Evolutionary conservation across 1,284 basidiomycete genomes (phyloP), one percentile per base, ranked within the genome.

Genomic region (Irpex rosettiformis): DNA sequence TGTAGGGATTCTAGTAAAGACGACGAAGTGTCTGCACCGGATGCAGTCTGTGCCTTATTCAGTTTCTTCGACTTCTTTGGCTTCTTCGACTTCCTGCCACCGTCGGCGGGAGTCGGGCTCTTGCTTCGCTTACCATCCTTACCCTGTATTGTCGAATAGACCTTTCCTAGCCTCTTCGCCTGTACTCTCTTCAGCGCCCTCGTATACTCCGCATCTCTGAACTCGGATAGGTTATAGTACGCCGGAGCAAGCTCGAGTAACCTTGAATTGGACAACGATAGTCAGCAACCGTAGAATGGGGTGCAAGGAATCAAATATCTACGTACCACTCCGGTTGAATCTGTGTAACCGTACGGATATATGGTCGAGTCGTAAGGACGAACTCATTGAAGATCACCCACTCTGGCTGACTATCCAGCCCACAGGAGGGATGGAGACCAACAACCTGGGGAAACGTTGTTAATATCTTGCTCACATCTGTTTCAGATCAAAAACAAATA

Each of bases 351-450:
- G 93, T 97, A 42, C 96, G 87, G 67, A 99, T 96, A 68, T 91
- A 98, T 60, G 88, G 85, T 60, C 84, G 77, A 7, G 94, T 94
- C 11, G 96, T 99, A 62, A 98, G 77, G 27, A 98, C 94, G 70
- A 99, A 99, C 73, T 97, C 97, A 72, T 99, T 97, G 81, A 97
- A 99, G 43, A 98, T 74, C 16, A 98, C 94, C 93, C 95, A 99
- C 68, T 98, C 96, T 0, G 96, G 95, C 58, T 89, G 89, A 16
- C 86, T 86, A 65, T 97, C 93, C 52, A 99, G 77, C 25, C 96
- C 94, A 63, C 94, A 96, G 4, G 91, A 93, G 4, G 96, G 93
- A 72, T 99, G 96, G n/a, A 98, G 78, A 16, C 79, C 80, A 4
- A 98, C 96, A 43, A 93, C 84, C 88, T 93, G 67, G n/a, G n/a